Evolutionary conservation across 192 early-diverging fungal species (phyloP).

Genomic region (Coemansia sp.): DNA sequence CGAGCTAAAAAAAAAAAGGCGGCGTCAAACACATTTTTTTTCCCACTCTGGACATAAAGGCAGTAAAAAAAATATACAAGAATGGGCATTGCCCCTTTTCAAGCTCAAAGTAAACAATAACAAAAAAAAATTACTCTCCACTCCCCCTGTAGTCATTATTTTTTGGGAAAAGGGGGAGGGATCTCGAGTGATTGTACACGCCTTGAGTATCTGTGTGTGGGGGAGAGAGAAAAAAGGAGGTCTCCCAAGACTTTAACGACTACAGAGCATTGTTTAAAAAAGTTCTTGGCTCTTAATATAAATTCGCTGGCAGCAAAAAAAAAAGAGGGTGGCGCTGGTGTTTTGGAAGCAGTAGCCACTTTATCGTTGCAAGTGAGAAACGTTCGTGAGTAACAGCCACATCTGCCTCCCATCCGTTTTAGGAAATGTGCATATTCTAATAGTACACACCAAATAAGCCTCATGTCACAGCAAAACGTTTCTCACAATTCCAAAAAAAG

Average conservation of each 20-base stretch:
- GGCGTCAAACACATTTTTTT: background rate
- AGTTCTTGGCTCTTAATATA: background rate
- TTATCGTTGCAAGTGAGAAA: background rate
- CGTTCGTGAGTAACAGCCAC: constrained; percentile 2
- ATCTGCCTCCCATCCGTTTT: background rate
- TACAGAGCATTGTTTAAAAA: too few species aligned
- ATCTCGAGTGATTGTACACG: background rate
- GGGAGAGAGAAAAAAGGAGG: background rate
- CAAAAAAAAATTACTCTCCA: constrained; percentile 12
- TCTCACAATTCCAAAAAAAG: constrained; percentile 2
- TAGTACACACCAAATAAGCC: background rate
- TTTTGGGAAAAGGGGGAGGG: background rate
- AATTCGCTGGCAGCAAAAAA: background rate
- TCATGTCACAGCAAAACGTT: background rate
- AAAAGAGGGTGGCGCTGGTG: background rate
- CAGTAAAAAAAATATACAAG: background rate
- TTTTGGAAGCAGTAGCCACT: background rate
- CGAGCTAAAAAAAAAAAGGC: background rate
- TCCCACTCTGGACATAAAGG: background rate
- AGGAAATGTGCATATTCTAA: constrained; percentile 1
- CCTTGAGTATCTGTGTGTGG: background rate
- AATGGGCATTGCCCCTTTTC: background rate
- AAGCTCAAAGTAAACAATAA: constrained; percentile 25
- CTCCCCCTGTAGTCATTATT: background rate
- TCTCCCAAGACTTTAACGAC: background rate